Conservation (phyloP, 352 stramenopile species). For the Pythium coloratum region DNA sequence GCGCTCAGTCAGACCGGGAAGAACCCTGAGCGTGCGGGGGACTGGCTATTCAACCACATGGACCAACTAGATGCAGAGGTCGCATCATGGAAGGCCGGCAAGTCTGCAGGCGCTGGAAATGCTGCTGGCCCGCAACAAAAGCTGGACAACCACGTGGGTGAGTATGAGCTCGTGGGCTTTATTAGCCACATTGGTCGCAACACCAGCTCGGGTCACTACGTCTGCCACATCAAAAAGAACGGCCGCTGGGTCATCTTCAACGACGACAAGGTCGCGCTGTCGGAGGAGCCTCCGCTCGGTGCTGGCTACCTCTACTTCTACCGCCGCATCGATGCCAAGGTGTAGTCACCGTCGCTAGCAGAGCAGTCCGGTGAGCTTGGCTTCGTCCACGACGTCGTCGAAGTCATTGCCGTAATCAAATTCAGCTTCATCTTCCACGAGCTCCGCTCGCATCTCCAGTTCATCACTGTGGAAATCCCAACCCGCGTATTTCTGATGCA, state of each 20-base stretch:
- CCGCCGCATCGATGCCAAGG: conserved; percentile 45
- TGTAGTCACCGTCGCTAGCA: conserved; percentile 31
- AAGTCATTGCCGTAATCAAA: conserved; percentile 82
- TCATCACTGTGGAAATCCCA: conserved; percentile 32
- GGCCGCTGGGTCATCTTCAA: conserved; percentile 99
- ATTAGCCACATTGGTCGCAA: conserved; percentile 99
- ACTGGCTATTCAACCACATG: conserved; percentile 99
- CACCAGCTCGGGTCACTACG: conserved; percentile 97
- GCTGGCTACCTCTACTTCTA: conserved; percentile 98
- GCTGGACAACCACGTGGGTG: conserved; percentile 58
- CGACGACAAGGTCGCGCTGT: conserved; percentile 98
- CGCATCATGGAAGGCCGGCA: conserved; percentile 65
- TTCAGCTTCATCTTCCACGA: conserved; percentile 39
- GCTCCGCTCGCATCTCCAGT: conserved; percentile 19
- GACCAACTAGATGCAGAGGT: conserved; percentile 94
- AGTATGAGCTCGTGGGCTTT: conserved; percentile 97
- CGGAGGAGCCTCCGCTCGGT: conserved; percentile 91
- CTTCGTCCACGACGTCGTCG: conserved; percentile 80
- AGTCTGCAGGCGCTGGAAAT: conserved; percentile 20
- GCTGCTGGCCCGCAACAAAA: conserved; percentile 32
- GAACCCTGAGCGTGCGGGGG: conserved; percentile 92
- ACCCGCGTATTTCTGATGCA: conserved; percentile 19
- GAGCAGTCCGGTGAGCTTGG: conserved; percentile 48
- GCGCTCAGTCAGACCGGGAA: conserved; percentile 92
- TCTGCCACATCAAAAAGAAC: conserved; percentile 97